A percentile compares a stretch with the other conserved stretches of the same genome.
Conservation (phyloP, 2,329 filamentous ascomycete species). For the Atkinsonella texensis region DNA sequence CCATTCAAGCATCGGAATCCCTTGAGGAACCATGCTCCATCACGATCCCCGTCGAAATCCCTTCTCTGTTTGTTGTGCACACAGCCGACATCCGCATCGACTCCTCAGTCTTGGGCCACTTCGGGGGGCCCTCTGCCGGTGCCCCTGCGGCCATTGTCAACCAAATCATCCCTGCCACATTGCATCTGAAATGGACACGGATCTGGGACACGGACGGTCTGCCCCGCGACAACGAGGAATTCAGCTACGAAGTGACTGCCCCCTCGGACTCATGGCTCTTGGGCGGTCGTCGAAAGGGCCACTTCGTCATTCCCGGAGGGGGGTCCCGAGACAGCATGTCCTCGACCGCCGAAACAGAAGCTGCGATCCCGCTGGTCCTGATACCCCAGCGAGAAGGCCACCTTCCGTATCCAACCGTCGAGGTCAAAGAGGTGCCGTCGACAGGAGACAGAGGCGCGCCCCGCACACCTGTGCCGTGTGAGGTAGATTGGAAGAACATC, state of each 20-base stretch:
- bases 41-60: constrained; percentile 81
- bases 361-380: constrained; percentile 57
- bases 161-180: constrained; percentile 49
- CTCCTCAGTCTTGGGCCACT: constrained; percentile 19
- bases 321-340: constrained; percentile 28
- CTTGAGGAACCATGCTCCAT: constrained; percentile 46
- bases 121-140: constrained; percentile 19
- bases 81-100: constrained; percentile 57
- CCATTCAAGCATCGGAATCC: constrained; percentile 12
- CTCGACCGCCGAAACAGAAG: constrained; percentile 37
- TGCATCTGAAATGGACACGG: constrained; percentile 51
- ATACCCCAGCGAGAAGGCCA: constrained; percentile 71
- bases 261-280: constrained; percentile 71
- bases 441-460: constrained; percentile 15
- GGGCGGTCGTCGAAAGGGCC: constrained; percentile 67
- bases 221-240: constrained; percentile 46
- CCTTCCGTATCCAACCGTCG: constrained; percentile 65
- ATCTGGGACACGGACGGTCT: constrained; percentile 42
- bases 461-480: constrained; percentile 35
- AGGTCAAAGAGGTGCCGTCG: constrained; percentile 52
- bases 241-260: constrained; percentile 71
- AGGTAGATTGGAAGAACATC: constrained; percentile 69
- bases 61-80: constrained; percentile 70
- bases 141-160: constrained; percentile 44
- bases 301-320: constrained; percentile 50